Evolutionary conservation across 208 protist genomes (phyloP).

Genomic region (Crithidia brevicula): DNA sequence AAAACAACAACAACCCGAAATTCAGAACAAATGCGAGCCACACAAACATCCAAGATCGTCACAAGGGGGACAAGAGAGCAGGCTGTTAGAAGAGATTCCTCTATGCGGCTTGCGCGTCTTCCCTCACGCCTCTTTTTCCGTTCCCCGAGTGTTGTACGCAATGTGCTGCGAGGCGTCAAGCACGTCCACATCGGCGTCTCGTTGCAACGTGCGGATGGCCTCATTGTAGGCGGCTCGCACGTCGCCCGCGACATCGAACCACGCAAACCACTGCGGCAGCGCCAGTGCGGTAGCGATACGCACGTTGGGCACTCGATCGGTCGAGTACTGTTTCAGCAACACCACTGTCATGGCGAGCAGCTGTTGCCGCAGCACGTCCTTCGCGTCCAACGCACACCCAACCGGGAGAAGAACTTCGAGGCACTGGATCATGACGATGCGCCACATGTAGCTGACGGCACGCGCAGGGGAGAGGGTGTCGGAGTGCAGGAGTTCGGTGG

Average conservation of each 20-base stretch:
- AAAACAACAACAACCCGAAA: neutral
- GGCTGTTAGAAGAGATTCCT: no score
- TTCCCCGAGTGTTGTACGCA: slow-evolving; percentile 4
- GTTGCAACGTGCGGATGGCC: slow-evolving; percentile 46
- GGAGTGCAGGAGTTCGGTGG: slow-evolving; percentile 55
- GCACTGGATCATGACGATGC: slow-evolving; percentile 62
- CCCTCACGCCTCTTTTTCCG: neutral
- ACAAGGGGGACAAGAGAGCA: no score
- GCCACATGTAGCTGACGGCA: slow-evolving; percentile 47
- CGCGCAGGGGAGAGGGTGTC: slow-evolving; percentile 43
- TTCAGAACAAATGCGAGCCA: neutral
- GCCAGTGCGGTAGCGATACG: slow-evolving; percentile 58
- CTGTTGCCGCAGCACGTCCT: slow-evolving; percentile 51
- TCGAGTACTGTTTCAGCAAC: slow-evolving; percentile 44
- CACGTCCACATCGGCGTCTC: slow-evolving; percentile 64
- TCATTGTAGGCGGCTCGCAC: slow-evolving; percentile 40
- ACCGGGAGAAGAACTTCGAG: slow-evolving; percentile 66
- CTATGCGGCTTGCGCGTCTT: neutral
- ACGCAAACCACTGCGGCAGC: slow-evolving; percentile 46
- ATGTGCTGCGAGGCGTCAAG: slow-evolving; percentile 35
- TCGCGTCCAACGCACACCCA: slow-evolving; percentile 39
- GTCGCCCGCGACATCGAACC: slow-evolving; percentile 38
- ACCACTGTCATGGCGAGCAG: slow-evolving; percentile 52
- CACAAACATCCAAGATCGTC: no score
- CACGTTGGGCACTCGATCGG: slow-evolving; percentile 74